phyloP scores from a whole-genome alignment of 208 protist genomes.

The Wallacemonas collosoma region DNA sequence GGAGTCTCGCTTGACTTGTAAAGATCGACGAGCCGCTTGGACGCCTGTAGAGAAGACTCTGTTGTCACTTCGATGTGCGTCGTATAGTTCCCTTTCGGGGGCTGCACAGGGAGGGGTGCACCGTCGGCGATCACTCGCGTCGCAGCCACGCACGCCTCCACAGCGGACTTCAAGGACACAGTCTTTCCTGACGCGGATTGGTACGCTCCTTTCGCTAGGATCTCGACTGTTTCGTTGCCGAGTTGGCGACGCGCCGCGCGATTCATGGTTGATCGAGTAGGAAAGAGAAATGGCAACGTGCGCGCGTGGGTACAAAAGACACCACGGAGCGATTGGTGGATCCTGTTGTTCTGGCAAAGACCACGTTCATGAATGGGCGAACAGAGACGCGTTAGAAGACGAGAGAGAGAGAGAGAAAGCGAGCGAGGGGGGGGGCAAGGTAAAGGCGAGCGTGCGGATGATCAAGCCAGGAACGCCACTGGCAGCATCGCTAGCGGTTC shows the following conservation, averaged over 20 bases:
- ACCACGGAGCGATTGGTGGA: not conserved
- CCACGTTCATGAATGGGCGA: too few species aligned
- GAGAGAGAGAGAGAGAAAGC: too few species aligned
- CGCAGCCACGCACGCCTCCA: not conserved
- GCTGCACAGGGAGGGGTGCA: not conserved
- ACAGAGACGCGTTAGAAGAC: too few species aligned
- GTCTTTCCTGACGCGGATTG: slow-evolving; percentile 19
- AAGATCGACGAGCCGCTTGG: slow-evolving; percentile 16
- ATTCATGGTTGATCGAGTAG: slow-evolving; percentile 12
- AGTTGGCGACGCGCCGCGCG: slow-evolving; percentile 18
- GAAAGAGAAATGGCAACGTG: not conserved
- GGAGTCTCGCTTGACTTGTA: not conserved
- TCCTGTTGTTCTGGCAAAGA: not conserved
- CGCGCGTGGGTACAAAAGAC: too few species aligned
- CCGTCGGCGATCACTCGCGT: slow-evolving; percentile 19
- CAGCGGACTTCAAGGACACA: slow-evolving; percentile 1
- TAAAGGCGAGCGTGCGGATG: too few species aligned
- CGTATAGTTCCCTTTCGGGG: not conserved
- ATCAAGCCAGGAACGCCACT: too few species aligned
- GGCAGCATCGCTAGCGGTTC: too few species aligned
- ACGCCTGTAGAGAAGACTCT: slow-evolving; percentile 22
- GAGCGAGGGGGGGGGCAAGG: too few species aligned
- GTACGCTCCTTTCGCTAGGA: slow-evolving; percentile 23
- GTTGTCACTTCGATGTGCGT: slow-evolving; percentile 24
- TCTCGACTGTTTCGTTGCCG: slow-evolving; percentile 20